Base-by-base conservation (phyloP, 495 filamentous ascomycete genomes). In the Penicillium simplicissimum region DNA sequence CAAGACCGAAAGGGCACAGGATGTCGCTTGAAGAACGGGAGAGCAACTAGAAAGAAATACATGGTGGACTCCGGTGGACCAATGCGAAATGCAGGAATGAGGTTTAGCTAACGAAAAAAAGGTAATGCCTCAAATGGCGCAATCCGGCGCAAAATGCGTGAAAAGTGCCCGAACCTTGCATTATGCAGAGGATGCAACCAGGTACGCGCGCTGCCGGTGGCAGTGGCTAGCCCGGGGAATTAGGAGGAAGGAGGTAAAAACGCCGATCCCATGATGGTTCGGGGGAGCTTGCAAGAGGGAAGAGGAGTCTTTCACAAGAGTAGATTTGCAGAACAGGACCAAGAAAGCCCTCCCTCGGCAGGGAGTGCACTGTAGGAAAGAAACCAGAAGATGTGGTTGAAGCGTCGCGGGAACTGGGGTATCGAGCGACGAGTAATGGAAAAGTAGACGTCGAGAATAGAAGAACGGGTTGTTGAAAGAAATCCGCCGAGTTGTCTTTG, bases 1-100 rank as follows among this genome's bases (percentile, higher is more conserved):
- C 15, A 55, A 42, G 35, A 60, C 15, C 60, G 37, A 17, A 35
- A 25, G 23, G 23, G 23, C 5, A 28, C n/a, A 36, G 13, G 43
- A 21, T 33, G 15, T 43, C 14, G 56, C 38, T 31, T 56, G 58
- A 43, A 58, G 28, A 21, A 57, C 38, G 34, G 23, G 15, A 25
- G 42, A 25, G 8, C 0, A 38, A 57, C n/a, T 31, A 55, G 17
- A 43, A 58, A 43, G 5, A 10, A 3, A 43, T 19, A 21, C 7
- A 17, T 4, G 38, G 38, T 8, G n/a, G 40, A 67, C 69, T 67
- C 67, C 69, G 52, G 21, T 43, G 59, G 63, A 64, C 31, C n/a
- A 33, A 67, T 69, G 64, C 62, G 11, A 55, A 15, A 55, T 55
- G 35, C 33, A 13, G 17, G 8, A 36, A 36, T 40, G 35, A 55